A percentile compares a stretch with the other conserved stretches of the same genome.
Evolutionary conservation across 176 grass and related monocot genomes (phyloP).

Genomic region (Aegilops sharonensis): DNA sequence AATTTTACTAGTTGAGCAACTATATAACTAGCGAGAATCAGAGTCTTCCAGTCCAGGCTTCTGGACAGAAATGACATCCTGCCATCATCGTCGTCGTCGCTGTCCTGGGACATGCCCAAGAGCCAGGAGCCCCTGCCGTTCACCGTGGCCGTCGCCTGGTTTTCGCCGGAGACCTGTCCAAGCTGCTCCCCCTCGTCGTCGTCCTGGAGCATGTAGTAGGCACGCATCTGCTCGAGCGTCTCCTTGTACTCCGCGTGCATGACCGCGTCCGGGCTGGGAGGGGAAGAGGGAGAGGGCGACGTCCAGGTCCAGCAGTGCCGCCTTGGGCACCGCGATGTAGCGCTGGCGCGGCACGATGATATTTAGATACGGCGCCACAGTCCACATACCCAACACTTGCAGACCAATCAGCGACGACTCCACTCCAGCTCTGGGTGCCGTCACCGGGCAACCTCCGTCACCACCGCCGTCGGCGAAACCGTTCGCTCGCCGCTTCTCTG

Average conservation of each 20-base stretch:
- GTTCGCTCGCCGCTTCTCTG: too few species aligned
- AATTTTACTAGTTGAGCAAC: background rate
- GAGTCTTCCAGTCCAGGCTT: conserved; percentile 54
- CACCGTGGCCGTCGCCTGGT: background rate
- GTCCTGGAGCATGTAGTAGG: conserved; percentile 52
- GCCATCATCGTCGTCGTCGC: background rate
- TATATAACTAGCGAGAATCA: background rate
- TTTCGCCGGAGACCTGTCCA: background rate
- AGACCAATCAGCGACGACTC: too few species aligned
- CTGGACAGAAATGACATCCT: conserved; percentile 26
- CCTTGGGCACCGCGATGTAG: conserved; percentile 77
- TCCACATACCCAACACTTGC: too few species aligned
- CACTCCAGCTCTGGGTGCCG: too few species aligned
- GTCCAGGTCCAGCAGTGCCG: conserved; percentile 48
- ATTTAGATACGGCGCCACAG: too few species aligned
- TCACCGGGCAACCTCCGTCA: too few species aligned
- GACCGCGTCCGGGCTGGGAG: conserved; percentile 52
- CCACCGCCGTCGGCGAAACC: too few species aligned
- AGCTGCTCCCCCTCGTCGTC: background rate
- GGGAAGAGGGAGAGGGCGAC: conserved; percentile 53
- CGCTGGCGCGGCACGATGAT: conserved; percentile 58
- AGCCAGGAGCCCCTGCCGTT: conserved; percentile 23
- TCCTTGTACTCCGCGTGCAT: conserved; percentile 90
- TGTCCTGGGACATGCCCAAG: conserved; percentile 38
- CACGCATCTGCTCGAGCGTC: conserved; percentile 86